These are phyloP conservation scores for Primulina eburnea DNA, from an alignment of 257 asterid genomes.

Conservation along the genomic window DNA sequence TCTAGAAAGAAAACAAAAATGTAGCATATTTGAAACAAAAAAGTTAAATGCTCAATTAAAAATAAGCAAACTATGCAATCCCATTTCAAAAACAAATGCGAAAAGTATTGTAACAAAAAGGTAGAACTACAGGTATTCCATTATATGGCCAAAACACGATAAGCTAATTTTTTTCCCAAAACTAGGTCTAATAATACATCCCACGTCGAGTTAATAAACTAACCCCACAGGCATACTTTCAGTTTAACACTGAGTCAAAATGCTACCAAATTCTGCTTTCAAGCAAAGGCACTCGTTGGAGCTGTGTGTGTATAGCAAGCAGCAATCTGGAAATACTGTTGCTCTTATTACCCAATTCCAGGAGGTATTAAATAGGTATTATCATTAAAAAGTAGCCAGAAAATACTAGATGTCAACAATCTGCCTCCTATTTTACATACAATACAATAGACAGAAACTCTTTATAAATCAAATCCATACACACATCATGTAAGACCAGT, in stretches of 20 bases:
- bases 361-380: background rate
- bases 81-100: background rate
- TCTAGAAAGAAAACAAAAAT: too few species aligned
- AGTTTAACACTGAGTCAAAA: too few species aligned
- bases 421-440: conserved; percentile 12
- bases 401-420: conserved; percentile 7
- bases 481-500: background rate
- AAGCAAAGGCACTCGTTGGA: background rate
- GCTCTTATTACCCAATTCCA: background rate
- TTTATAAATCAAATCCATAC: background rate
- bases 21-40: background rate
- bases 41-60: background rate
- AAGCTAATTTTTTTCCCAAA: background rate
- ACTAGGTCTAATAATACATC: background rate
- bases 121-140: background rate
- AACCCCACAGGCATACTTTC: background rate
- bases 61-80: background rate
- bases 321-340: background rate
- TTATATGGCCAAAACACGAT: background rate
- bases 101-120: too few species aligned
- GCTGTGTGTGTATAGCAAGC: background rate
- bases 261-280: background rate
- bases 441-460: background rate
- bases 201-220: background rate
- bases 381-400: background rate